Base-by-base conservation (phyloP, 2,329 filamentous ascomycete genomes). In the Exophiala oligosperma region DNA sequence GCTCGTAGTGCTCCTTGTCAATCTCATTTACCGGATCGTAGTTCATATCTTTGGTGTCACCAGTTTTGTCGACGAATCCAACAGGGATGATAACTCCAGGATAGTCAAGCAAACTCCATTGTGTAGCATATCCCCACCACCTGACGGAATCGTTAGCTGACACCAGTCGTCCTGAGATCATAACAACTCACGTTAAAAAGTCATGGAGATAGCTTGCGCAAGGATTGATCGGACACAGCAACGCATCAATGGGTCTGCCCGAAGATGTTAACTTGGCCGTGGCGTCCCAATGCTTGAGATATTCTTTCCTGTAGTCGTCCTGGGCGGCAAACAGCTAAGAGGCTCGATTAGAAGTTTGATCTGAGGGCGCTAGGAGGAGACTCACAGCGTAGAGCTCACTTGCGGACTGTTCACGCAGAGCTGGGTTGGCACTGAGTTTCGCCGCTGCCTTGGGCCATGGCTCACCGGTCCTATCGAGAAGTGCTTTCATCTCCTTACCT, bases 31-130 rank as follows among this genome's bases (percentile, higher is more conserved):
- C 51, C 4, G 57, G 57, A 9, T 23, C 41, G 24, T 60, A 60
- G 24, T 37, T 52, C 26, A 26, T 32, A 21, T 60, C 54, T 38
- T 67, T 70, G n/a, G 57, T 56, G 63, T 83, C 80, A 7, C 71
- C 64, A 0, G 62, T 63, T 1, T 73, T 73, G 52, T 80, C 74
- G 1, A 78, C 76, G 37, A 72, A 68, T 1, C 73, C 73, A 1
- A 81, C 82, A 0, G 86, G 86, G 67, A 90, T 88, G 0, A 84
- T 78, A 2, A 82, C 70, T 6, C 78, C 80, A 0, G 86, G 84
- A 68, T 88, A 88, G 69, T 90, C 86, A 1, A 90, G 77, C 44
- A 89, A 66, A 68, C 90, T 90, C 84, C 85, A 90, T 61, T 85
- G 81, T 0, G 80, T 74, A 0, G 85, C 88, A 64, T 90, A 90